These are phyloP conservation scores for Diaporthe batatas DNA, from an alignment of 2,329 filamentous ascomycete genomes.

Conservation along the genomic window DNA sequence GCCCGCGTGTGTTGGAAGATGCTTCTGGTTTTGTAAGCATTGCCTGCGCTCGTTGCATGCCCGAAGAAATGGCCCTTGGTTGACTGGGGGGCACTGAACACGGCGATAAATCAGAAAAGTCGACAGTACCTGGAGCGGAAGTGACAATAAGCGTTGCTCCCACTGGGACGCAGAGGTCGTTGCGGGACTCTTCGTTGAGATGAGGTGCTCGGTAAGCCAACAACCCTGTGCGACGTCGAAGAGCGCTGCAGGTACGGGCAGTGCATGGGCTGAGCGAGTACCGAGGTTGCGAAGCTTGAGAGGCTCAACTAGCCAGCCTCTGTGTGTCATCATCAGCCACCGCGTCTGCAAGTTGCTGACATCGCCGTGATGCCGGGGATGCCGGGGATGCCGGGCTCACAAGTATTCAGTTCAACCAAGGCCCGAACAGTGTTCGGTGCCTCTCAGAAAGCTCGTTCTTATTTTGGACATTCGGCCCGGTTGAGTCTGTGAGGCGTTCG, in stretches of 20 bases:
- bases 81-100: neutral
- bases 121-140: neutral
- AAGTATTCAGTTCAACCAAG: neutral
- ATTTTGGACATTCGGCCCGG: slow-evolving; percentile 29
- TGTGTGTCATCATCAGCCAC: slow-evolving; percentile 19
- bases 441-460: slow-evolving; percentile 3
- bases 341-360: slow-evolving; percentile 20
- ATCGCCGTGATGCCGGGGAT: neutral
- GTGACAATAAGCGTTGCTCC: neutral
- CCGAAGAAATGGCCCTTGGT: neutral
- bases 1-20: neutral
- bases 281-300: neutral
- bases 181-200: neutral
- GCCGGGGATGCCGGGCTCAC: slow-evolving; percentile 5
- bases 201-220: neutral
- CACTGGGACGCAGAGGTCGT: neutral
- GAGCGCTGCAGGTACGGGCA: neutral
- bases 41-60: neutral
- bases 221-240: slow-evolving; percentile 13
- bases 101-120: neutral
- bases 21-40: neutral
- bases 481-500: neutral
- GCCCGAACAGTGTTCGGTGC: neutral
- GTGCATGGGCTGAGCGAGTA: neutral
- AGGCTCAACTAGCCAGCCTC: neutral